Conservation (phyloP, 129 eudicot species). For the Lonicera japonica region DNA sequence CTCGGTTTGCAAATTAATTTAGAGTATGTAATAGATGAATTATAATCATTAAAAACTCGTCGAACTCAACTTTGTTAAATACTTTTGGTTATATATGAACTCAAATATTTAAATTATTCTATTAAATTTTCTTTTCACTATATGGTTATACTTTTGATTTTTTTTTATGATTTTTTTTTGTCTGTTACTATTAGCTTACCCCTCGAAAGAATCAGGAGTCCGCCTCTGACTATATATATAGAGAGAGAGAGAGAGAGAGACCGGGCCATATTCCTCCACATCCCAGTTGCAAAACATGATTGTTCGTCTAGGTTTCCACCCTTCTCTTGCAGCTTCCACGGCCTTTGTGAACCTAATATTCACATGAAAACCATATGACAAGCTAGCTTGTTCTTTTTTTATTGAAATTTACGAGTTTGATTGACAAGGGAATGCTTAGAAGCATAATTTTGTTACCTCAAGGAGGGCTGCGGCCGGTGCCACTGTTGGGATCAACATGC, state of each 20-base stretch:
- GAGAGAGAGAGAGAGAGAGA: conserved; percentile 29
- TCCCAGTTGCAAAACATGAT: conserved; percentile 87
- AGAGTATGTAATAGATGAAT: too few relatives aligned
- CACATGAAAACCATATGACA: background rate
- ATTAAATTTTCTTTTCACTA: too few relatives aligned
- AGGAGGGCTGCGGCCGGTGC: conserved; percentile 82
- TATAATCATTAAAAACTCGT: too few relatives aligned
- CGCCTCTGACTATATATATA: too few relatives aligned
- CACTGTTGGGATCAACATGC: conserved; percentile 98
- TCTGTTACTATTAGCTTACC: too few relatives aligned
- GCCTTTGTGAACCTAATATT: conserved; percentile 58
- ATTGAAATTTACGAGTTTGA: background rate
- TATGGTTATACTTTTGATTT: too few relatives aligned
- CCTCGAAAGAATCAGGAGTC: too few relatives aligned
- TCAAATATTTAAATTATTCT: too few relatives aligned
- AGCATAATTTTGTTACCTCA: conserved; percentile 40
- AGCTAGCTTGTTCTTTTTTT: background rate
- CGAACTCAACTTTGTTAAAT: too few relatives aligned
- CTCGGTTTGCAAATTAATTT: too few relatives aligned
- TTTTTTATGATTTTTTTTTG: too few relatives aligned
- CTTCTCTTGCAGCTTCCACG: conserved; percentile 57
- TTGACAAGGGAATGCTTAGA: background rate
- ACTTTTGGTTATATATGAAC: too few relatives aligned
- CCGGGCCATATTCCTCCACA: conserved; percentile 95
- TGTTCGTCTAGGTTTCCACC: conserved; percentile 87